phyloP scores from a whole-genome alignment of 1,284 basidiomycete genomes.

The Takashimella tepidaria region DNA sequence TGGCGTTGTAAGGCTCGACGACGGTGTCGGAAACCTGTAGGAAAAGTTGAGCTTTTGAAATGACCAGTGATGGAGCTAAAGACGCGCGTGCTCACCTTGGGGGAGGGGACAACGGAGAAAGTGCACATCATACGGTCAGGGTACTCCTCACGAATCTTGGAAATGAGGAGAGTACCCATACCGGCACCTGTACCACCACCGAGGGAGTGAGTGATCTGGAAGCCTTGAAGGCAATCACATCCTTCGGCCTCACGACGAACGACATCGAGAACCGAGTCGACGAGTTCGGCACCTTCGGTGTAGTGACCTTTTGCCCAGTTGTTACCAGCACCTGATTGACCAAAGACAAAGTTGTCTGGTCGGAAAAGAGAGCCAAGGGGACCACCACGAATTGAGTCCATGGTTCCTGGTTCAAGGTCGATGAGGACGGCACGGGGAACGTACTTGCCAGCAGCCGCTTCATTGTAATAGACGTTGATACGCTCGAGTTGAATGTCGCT shows the following conservation, averaged over 20 bases:
- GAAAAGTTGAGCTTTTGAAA: constrained; percentile 2
- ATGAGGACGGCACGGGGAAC: constrained; percentile 92
- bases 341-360: constrained; percentile 58
- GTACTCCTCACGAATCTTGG: constrained; percentile 60
- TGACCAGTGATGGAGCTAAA: neutral
- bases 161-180: constrained; percentile 59
- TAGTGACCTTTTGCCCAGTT: constrained; percentile 58
- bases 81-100: constrained; percentile 49
- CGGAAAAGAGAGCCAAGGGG: constrained; percentile 53
- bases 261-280: constrained; percentile 57
- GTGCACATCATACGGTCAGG: constrained; percentile 62
- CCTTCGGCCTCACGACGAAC: constrained; percentile 58
- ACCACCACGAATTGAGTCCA: constrained; percentile 83
- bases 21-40: constrained; percentile 55
- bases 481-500: constrained; percentile 96
- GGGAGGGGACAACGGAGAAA: constrained; percentile 59
- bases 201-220: constrained; percentile 60
- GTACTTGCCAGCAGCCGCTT: constrained; percentile 82
- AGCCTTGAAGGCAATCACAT: constrained; percentile 56
- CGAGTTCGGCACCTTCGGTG: constrained; percentile 54
- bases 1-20: constrained; percentile 61
- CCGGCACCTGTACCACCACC: constrained; percentile 61
- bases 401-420: constrained; percentile 94
- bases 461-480: constrained; percentile 94
- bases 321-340: constrained; percentile 56